Conservation (phyloP, 176 grass and related monocot genomes). For the Otatea glauca region DNA sequence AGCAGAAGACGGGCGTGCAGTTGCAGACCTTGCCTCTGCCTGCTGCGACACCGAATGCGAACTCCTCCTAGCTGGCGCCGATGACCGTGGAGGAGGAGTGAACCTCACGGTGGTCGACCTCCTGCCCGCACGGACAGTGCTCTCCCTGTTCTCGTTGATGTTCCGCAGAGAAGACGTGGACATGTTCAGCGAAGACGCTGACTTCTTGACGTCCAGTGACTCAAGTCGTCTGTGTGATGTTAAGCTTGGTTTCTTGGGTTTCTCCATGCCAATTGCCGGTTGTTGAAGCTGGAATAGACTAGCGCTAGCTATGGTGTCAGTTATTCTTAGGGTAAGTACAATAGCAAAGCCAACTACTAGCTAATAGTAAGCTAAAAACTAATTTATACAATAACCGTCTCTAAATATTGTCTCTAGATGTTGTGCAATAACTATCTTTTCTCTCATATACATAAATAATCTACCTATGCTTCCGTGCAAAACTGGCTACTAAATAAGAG, state of each 20-base stretch:
- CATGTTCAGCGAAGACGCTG: slow-evolving; percentile 42
- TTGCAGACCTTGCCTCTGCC: slow-evolving; percentile 27
- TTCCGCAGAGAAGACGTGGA: slow-evolving; percentile 46
- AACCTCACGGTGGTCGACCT: slow-evolving; percentile 43
- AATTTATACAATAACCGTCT: too few relatives aligned
- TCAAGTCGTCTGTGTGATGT: slow-evolving; percentile 12
- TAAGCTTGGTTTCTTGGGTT: slow-evolving; percentile 34
- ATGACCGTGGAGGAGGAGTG: background rate
- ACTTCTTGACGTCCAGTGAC: slow-evolving; percentile 36
- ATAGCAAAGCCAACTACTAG: too few relatives aligned
- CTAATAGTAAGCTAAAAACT: too few relatives aligned
- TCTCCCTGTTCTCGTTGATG: slow-evolving; percentile 15
- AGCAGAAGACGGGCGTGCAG: slow-evolving; percentile 32
- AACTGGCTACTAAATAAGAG: too few relatives aligned
- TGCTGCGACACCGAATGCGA: background rate
- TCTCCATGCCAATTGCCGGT: slow-evolving; percentile 29
- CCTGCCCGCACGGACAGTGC: background rate
- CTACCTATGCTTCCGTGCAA: too few relatives aligned
- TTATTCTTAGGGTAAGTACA: too few relatives aligned
- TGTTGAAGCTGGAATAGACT: background rate
- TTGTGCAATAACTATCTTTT: too few relatives aligned
- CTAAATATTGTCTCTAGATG: too few relatives aligned
- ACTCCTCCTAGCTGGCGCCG: background rate
- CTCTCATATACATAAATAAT: too few relatives aligned
- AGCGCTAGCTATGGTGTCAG: background rate